These are phyloP conservation scores for Fusarium sp. DNA, from an alignment of 2,329 filamentous ascomycete genomes.

Conservation along the genomic window DNA sequence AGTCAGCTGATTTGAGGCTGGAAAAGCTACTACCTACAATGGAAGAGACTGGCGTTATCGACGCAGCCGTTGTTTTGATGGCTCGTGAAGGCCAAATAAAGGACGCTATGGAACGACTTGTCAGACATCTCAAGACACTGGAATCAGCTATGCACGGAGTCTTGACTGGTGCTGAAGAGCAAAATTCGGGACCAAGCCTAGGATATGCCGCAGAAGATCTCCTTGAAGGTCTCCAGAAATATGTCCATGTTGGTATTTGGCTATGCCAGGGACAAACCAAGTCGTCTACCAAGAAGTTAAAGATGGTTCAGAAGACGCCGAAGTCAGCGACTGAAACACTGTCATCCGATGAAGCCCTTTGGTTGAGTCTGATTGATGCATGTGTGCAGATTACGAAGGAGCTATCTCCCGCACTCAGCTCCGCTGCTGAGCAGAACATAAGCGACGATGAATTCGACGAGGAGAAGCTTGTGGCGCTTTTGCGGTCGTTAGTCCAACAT, in stretches of 20 bases:
- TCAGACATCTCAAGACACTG: constrained; percentile 83
- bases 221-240: constrained; percentile 85
- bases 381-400: constrained; percentile 74
- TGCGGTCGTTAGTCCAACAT: constrained; percentile 87
- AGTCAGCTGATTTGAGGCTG: constrained; percentile 82
- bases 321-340: constrained; percentile 59
- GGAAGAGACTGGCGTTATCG: constrained; percentile 89
- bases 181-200: constrained; percentile 63
- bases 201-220: constrained; percentile 79
- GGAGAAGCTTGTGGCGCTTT: constrained; percentile 72
- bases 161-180: constrained; percentile 70
- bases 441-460: constrained; percentile 61
- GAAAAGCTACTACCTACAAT: constrained; percentile 87
- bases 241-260: constrained; percentile 94
- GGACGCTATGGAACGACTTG: constrained; percentile 86
- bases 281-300: constrained; percentile 60
- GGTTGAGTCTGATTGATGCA: constrained; percentile 72
- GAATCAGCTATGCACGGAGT: constrained; percentile 83
- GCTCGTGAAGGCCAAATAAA: constrained; percentile 87
- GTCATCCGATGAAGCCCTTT: constrained; percentile 67
- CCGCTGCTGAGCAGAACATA: constrained; percentile 47
- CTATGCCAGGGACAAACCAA: constrained; percentile 89
- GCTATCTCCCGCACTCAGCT: constrained; percentile 68
- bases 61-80: constrained; percentile 92
- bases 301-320: constrained; percentile 65